Evolutionary conservation across 345 rosid species (phyloP).

Genomic region (Physaria fendleri): DNA sequence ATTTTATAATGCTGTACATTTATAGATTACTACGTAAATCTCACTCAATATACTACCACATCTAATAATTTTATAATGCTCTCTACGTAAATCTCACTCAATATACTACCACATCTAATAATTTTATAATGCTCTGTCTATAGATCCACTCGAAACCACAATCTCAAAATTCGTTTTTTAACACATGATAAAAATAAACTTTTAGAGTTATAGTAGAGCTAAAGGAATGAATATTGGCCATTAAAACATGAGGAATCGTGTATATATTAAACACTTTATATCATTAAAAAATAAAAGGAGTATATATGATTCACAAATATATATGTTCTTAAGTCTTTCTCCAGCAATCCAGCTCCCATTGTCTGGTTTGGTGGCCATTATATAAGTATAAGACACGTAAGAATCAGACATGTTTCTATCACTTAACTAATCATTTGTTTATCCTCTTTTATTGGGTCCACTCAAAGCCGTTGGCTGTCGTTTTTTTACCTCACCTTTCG

Average conservation of each 20-base stretch:
- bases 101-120: not conserved
- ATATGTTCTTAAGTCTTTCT: conserved; percentile 21
- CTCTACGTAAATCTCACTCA: conserved; percentile 34
- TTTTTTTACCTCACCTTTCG: conserved; percentile 20
- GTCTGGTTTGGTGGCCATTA: conserved; percentile 53
- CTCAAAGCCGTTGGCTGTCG: conserved; percentile 23
- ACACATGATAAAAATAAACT: not conserved
- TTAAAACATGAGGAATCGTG: conserved; percentile 19
- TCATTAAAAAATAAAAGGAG: not conserved
- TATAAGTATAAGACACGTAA: conserved; percentile 36
- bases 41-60: conserved; percentile 22
- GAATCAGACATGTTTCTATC: conserved; percentile 34
- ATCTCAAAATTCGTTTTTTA: not conserved
- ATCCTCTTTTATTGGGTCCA: conserved; percentile 4
- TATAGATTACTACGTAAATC: conserved; percentile 26
- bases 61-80: conserved; percentile 16
- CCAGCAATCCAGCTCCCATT: conserved; percentile 49
- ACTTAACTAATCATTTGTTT: conserved; percentile 38
- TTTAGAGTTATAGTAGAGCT: conserved; percentile 8
- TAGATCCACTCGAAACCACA: conserved; percentile 20
- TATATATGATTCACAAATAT: not conserved
- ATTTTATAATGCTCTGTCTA: conserved; percentile 14
- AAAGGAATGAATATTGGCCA: conserved; percentile 25
- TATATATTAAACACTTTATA: conserved; percentile 1
- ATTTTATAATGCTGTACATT: no score